Conservation (phyloP, 2,329 filamentous ascomycete species). For the Blumeriella jaapii region DNA sequence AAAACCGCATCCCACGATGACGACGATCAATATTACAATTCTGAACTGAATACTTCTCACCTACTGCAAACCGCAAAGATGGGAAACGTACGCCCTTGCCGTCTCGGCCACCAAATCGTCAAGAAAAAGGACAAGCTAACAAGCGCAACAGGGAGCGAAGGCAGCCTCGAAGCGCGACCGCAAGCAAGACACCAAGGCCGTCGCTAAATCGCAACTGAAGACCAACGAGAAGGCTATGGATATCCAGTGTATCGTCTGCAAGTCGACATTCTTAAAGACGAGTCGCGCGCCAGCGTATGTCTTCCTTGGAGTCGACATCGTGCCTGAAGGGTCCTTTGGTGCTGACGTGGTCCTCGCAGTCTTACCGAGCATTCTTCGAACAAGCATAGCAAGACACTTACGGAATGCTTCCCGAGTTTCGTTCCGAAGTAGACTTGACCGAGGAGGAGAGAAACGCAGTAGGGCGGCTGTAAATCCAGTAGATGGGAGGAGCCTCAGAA, state of each 20-base stretch:
- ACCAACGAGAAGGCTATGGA: constrained; percentile 60
- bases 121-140: constrained; percentile 6
- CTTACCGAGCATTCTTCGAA: constrained; percentile 62
- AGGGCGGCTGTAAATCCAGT: too few relatives aligned
- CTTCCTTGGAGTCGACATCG: constrained; percentile 28
- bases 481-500: too few relatives aligned
- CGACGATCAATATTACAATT: background rate
- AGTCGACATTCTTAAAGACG: constrained; percentile 68
- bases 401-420: constrained; percentile 57
- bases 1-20: background rate
- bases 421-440: constrained; percentile 6
- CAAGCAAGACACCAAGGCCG: constrained; percentile 49
- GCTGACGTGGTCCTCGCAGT: constrained; percentile 27
- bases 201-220: constrained; percentile 58
- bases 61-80: constrained; percentile 12
- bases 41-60: background rate
- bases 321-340: too few relatives aligned
- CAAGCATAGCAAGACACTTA: constrained; percentile 63
- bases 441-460: background rate
- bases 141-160: constrained; percentile 44
- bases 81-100: constrained; percentile 20
- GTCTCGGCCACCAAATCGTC: background rate
- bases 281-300: constrained; percentile 58
- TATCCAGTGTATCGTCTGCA: constrained; percentile 69
- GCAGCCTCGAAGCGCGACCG: constrained; percentile 63